These are phyloP conservation scores for Elaeis guineensis DNA, from an alignment of 176 grass and related monocot species.

Conservation along the genomic window DNA sequence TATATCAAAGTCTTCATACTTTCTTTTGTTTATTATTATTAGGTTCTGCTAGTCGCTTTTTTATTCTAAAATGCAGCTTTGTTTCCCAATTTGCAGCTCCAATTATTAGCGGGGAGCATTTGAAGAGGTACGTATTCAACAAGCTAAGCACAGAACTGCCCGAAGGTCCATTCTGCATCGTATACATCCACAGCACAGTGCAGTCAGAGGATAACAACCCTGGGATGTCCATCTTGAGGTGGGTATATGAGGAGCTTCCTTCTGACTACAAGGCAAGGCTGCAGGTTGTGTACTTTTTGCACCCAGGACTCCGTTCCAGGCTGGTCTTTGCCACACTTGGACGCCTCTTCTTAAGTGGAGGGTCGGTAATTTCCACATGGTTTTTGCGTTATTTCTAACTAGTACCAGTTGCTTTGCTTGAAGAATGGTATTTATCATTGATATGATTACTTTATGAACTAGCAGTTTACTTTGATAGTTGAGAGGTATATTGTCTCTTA, in stretches of 20 bases:
- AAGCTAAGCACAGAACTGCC: conserved; percentile 54
- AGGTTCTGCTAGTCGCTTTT: too few relatives aligned
- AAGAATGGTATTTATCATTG: too few relatives aligned
- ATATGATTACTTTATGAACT: too few relatives aligned
- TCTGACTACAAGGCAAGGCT: conserved; percentile 67
- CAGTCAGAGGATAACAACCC: conserved; percentile 91
- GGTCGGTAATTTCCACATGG: conserved; percentile 35
- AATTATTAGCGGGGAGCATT: conserved; percentile 55
- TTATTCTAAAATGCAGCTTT: too few relatives aligned
- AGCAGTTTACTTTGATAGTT: too few relatives aligned
- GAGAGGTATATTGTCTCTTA: too few relatives aligned
- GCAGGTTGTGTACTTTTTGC: conserved; percentile 73
- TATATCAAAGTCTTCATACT: too few relatives aligned
- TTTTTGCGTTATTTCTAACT: not conserved
- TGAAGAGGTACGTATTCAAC: conserved; percentile 71
- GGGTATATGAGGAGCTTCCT: conserved; percentile 79
- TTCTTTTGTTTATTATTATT: too few relatives aligned
- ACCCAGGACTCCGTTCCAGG: conserved; percentile 67
- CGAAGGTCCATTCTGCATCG: conserved; percentile 67
- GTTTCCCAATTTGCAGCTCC: conserved; percentile 38
- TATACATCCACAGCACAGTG: conserved; percentile 85
- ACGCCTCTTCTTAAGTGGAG: conserved; percentile 76
- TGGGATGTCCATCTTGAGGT: conserved; percentile 73
- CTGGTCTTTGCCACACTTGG: conserved; percentile 73
- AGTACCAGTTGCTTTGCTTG: too few relatives aligned